Conservation (phyloP, 2,329 filamentous ascomycete genomes). For the Atkinsonella texensis region DNA sequence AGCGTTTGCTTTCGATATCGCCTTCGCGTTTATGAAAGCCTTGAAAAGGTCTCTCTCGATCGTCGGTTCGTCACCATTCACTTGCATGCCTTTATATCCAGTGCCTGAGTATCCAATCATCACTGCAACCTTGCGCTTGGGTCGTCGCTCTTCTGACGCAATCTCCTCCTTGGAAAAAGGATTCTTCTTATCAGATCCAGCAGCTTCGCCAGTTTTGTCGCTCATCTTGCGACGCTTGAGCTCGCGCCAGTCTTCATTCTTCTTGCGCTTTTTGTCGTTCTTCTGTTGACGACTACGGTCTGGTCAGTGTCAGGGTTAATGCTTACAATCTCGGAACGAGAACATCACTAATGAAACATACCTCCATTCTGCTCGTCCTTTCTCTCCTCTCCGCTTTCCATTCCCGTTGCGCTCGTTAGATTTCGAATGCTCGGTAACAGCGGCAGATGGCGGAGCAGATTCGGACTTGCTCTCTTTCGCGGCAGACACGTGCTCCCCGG, state of each 20-base stretch:
- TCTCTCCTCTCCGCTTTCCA: conserved; percentile 14
- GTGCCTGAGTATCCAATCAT: conserved; percentile 92
- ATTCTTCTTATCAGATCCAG: conserved; percentile 25
- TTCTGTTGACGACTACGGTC: conserved; percentile 20
- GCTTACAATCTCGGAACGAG: background rate
- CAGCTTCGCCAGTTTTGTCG: conserved; percentile 20
- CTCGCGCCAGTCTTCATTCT: conserved; percentile 27
- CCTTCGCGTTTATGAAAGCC: conserved; percentile 80
- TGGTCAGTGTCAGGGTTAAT: conserved; percentile 18
- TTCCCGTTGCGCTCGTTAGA: conserved; percentile 6
- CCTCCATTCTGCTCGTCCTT: conserved; percentile 15
- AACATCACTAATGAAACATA: background rate
- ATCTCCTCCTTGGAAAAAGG: conserved; percentile 67
- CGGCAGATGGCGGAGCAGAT: background rate
- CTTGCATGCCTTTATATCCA: conserved; percentile 95
- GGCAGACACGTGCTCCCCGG: conserved; percentile 8
- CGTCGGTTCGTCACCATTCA: conserved; percentile 71
- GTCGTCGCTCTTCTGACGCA: conserved; percentile 70
- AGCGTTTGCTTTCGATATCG: conserved; percentile 93
- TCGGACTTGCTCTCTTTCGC: conserved; percentile 3
- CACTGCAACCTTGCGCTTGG: conserved; percentile 94
- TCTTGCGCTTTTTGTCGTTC: conserved; percentile 26
- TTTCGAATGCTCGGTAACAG: conserved; percentile 1
- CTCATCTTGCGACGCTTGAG: conserved; percentile 30
- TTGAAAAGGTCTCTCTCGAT: conserved; percentile 93